phyloP scores from a whole-genome alignment of 768 basidiomycete genomes.

The Neoboletus subvelutipes region DNA sequence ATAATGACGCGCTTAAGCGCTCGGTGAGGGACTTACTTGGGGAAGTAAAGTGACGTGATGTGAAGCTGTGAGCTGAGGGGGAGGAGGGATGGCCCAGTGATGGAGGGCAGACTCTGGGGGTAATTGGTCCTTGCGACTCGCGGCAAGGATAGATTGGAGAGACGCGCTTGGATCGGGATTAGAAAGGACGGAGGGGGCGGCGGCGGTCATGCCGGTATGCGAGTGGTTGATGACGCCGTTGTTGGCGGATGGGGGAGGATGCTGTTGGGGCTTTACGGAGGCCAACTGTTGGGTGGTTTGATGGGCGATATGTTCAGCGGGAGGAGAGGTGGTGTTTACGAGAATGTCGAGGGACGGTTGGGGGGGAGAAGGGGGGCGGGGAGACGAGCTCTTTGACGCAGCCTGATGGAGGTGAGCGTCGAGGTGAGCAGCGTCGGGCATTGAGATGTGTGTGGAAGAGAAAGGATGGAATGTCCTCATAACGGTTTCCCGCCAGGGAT shows the following conservation, averaged over 20 bases:
- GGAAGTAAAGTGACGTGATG: slow-evolving; percentile 32
- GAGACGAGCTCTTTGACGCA: slow-evolving; percentile 42
- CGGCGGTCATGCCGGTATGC: slow-evolving; percentile 32
- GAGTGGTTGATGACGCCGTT: slow-evolving; percentile 31
- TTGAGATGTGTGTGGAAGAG: slow-evolving; percentile 41
- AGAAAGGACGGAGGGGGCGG: slow-evolving; percentile 35
- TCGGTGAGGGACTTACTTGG: slow-evolving; percentile 38
- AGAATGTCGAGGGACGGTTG: slow-evolving; percentile 42
- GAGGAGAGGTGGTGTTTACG: slow-evolving; percentile 31
- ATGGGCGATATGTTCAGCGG: slow-evolving; percentile 31
- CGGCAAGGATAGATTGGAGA: slow-evolving; percentile 39
- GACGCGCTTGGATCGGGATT: slow-evolving; percentile 41
- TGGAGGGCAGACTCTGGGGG: slow-evolving; percentile 31
- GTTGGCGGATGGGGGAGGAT: slow-evolving; percentile 17
- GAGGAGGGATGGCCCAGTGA: slow-evolving; percentile 39
- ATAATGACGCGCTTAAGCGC: slow-evolving; percentile 32
- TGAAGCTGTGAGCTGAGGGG: slow-evolving; percentile 32
- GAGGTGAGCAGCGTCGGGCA: slow-evolving; percentile 39
- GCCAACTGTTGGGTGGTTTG: slow-evolving; percentile 36
- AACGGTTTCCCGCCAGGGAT: slow-evolving; percentile 42
- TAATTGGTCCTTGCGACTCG: slow-evolving; percentile 33
- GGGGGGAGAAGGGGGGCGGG: slow-evolving; percentile 44
- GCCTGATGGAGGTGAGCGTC: slow-evolving; percentile 32
- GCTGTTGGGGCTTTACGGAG: slow-evolving; percentile 23
- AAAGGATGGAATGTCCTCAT: slow-evolving; percentile 46